Evolutionary conservation across 176 grass and related monocot species (phyloP).

Genomic region (Eremochloa ophiuroides): DNA sequence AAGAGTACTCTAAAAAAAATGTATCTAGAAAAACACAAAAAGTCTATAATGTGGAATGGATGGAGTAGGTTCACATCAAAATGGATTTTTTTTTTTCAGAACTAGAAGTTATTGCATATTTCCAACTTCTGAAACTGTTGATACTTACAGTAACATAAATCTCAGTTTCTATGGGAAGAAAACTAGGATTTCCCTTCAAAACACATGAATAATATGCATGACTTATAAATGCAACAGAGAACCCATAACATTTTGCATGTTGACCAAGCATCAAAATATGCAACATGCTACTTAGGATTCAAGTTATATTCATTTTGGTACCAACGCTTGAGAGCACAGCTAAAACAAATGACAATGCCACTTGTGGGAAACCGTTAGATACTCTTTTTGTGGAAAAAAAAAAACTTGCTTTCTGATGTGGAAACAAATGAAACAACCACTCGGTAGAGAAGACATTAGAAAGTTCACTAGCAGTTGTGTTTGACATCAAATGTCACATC

Average conservation of each 20-base stretch:
- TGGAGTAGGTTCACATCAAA: background rate
- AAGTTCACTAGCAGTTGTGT: background rate
- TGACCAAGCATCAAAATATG: background rate
- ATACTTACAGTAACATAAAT: constrained; percentile 15
- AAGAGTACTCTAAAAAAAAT: background rate
- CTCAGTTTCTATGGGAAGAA: background rate
- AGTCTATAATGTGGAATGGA: background rate
- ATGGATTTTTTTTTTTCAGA: background rate
- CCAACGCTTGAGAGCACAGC: background rate
- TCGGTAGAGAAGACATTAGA: background rate
- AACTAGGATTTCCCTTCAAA: background rate
- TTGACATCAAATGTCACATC: background rate
- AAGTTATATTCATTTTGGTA: background rate
- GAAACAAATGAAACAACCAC: background rate
- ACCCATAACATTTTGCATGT: background rate
- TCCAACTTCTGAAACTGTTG: background rate
- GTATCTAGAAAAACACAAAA: background rate
- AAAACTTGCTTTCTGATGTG: background rate
- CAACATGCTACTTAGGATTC: background rate
- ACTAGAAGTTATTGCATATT: background rate
- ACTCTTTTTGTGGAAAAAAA: background rate
- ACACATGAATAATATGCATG: background rate
- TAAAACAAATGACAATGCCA: background rate
- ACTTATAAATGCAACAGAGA: background rate
- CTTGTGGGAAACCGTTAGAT: background rate